Base-by-base conservation (phyloP, 139 green algal species). In the Chlamydomonas schloesseri region DNA sequence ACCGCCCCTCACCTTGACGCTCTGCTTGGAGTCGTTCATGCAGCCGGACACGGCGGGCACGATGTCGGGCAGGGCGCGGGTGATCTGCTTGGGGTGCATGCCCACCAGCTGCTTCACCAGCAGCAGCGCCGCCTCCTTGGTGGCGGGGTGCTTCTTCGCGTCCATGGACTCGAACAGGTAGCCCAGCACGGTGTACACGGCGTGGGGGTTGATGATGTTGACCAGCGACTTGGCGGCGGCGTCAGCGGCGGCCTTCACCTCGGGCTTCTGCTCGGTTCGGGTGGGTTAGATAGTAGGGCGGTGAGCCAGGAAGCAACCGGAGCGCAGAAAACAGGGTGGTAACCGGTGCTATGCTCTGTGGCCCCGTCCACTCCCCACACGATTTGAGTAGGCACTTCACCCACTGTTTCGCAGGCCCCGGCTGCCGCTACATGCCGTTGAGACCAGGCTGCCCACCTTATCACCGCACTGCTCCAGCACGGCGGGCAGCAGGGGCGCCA, bases 121-220 rank as follows among this genome's bases (percentile, higher is more conserved):
- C 73, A 91, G 88, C 70, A 96, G 90, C 23, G 92, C 91, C 28
- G 86, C 93, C 81, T 95, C 89, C 91, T 97, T 98, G 90, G 92
- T 95, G 88, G 96, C 93, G 89, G 92, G 95, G 88, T 96, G 95
- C 71, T 92, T 82, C 72, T 92, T 90, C 62, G 88, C 58, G 14
- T 92, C 89, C 90, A 98, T 95, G 47, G 82, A 93, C 62, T 94
- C 91, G 50, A 97, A 92, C 60, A 97, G 86, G 34, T 76, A 76
- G 24, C 93, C 91, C 88, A 97, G 76, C 47, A 95, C 87, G 18
- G 90, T 76, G 31, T 76, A 72, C 17, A 96, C 83, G 53, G 88
- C 91, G 74, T 92, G 86, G 21, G 90, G 88, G 89, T 85, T 91
- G 72, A 94, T 62, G 33, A 90, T 79, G 26, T 26, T 62, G 65